Conservation (phyloP, 768 basidiomycete species). For the Sporobolomyces pararoseus region DNA sequence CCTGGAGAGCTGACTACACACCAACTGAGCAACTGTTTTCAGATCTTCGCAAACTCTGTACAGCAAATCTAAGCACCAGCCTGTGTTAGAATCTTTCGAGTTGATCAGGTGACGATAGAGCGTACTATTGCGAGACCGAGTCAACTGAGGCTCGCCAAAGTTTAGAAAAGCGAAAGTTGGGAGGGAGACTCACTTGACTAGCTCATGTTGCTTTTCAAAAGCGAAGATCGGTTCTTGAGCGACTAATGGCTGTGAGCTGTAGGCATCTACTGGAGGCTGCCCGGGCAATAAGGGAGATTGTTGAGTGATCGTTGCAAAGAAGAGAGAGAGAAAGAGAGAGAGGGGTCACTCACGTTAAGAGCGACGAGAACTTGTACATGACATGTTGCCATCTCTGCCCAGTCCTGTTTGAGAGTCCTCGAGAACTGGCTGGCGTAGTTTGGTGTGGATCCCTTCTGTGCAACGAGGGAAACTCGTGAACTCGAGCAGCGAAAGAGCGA, state of each 20-base stretch:
- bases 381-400: slow-evolving; percentile 21
- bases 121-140: background rate
- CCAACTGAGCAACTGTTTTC: slow-evolving; percentile 32
- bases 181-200: slow-evolving; percentile 25
- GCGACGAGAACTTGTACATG: slow-evolving; percentile 27
- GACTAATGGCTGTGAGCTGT: background rate
- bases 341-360: slow-evolving; percentile 20
- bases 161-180: no score
- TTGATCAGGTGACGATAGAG: slow-evolving; percentile 30
- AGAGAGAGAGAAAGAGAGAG: background rate
- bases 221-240: slow-evolving; percentile 4
- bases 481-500: no score
- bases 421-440: background rate
- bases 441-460: background rate
- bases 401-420: slow-evolving; percentile 7
- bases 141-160: no score
- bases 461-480: no score
- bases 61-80: slow-evolving; percentile 41
- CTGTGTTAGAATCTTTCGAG: slow-evolving; percentile 18
- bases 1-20: slow-evolving; percentile 6
- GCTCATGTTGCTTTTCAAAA: slow-evolving; percentile 29
- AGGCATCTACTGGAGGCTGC: background rate
- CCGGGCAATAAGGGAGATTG: background rate
- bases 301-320: no score
- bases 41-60: slow-evolving; percentile 42